Percentiles rank a stretch among this genome's conserved stretches.
Conservation (phyloP, 2,329 filamentous ascomycete species). For the Colletotrichum eremochloae region DNA sequence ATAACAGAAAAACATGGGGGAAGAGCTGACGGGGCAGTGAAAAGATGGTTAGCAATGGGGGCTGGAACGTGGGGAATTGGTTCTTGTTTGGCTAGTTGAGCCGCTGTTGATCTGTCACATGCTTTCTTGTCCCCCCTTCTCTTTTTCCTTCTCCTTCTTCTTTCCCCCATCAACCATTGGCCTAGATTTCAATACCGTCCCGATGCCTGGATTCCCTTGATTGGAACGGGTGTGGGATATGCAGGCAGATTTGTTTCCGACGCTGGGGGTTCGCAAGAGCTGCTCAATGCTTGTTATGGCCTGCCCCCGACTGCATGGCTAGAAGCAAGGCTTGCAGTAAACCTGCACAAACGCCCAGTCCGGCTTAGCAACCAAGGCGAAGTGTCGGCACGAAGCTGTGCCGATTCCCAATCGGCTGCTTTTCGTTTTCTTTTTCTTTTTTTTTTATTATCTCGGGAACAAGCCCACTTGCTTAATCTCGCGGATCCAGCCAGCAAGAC, state of each 20-base stretch:
- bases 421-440: not conserved
- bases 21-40: slow-evolving; percentile 4
- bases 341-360: not conserved
- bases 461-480: not conserved
- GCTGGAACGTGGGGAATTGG: slow-evolving; percentile 25
- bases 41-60: slow-evolving; percentile 16
- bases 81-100: slow-evolving; percentile 23
- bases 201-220: not conserved
- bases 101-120: slow-evolving; percentile 37
- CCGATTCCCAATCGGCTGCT: not conserved
- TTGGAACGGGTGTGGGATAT: not conserved
- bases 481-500: not conserved
- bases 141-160: not conserved
- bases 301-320: not conserved
- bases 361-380: not conserved
- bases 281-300: not conserved
- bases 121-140: not conserved
- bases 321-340: not conserved
- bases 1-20: too few species aligned
- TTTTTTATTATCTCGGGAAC: not conserved
- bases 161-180: not conserved
- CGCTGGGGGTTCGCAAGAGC: too few species aligned
- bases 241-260: not conserved
- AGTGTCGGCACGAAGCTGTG: not conserved
- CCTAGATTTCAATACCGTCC: not conserved